phyloP scores from a whole-genome alignment of 176 grass and related monocot species.

The Thinopyrum elongatum region DNA sequence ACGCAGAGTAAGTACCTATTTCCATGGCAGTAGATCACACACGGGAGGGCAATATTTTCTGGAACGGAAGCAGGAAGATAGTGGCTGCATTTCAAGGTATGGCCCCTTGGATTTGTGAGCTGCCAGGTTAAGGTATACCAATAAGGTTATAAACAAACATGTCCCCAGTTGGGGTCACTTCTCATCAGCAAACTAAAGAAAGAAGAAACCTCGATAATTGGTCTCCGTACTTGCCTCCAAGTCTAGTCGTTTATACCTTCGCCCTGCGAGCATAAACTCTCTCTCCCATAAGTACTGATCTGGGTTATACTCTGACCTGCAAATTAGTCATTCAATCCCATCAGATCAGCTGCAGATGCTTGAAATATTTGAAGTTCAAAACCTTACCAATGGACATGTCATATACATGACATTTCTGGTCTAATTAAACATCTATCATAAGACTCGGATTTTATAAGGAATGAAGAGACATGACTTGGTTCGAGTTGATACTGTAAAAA shows the following conservation, averaged over 20 bases:
- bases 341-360: not conserved
- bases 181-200: slow-evolving; percentile 40
- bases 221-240: slow-evolving; percentile 97
- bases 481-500: not conserved
- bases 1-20: slow-evolving; percentile 63
- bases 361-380: not conserved
- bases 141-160: slow-evolving; percentile 33
- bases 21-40: slow-evolving; percentile 95
- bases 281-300: slow-evolving; percentile 98
- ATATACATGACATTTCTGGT: not conserved
- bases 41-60: slow-evolving; percentile 73
- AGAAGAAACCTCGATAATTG: slow-evolving; percentile 70
- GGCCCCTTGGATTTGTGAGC: slow-evolving; percentile 82
- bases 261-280: slow-evolving; percentile 74
- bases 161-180: slow-evolving; percentile 21
- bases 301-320: slow-evolving; percentile 89
- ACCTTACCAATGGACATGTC: not conserved
- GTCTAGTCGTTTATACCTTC: slow-evolving; percentile 94
- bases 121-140: slow-evolving; percentile 40
- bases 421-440: not conserved
- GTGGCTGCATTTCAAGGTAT: slow-evolving; percentile 93
- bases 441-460: not conserved
- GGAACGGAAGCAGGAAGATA: slow-evolving; percentile 73
- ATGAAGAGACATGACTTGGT: slow-evolving; percentile 7
- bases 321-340: slow-evolving; percentile 23